Base-by-base conservation (phyloP, 306 rosid genomes). In the Vigna trinervia region DNA sequence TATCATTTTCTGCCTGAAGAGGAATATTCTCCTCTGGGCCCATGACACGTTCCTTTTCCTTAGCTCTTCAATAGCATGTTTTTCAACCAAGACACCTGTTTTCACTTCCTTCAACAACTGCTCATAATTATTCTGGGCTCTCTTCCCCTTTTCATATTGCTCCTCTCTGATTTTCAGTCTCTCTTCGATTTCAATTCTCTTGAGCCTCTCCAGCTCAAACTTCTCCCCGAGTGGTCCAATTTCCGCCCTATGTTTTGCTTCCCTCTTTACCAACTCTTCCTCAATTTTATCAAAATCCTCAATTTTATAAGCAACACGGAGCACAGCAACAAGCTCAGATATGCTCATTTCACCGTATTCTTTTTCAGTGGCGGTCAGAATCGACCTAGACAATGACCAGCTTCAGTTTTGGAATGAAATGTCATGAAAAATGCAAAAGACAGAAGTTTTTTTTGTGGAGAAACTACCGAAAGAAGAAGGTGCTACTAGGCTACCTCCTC, bases 101-200 rank as follows among this genome's bases (percentile, higher is more conserved):
- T 78, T 84, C 6, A 81, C 71, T 10, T 12, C 34, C 39, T 30
- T 70, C 77, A 84, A 23, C 83, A 84, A 68, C 1, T 26, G 34
- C 34, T 84, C 87, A 34, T 84, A 84, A 32, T 13, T 61, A 2
- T 60, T 60, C 1, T 28, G 32, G 0, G 52, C 47, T 19, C 11
- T 74, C 41, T 60, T 46, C 62, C 83, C 77, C 22, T 28, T 53
- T 17, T 69, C 62, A 20, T 30, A 60, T 0, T n/a, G 6, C 34
- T 60, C 81, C 43, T 74, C 77, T 34, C 39, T 81, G 54, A 28
- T 68, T 17, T 11, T 78, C 8, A 81, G 23, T 23, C 74, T 23
- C 28, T 26, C 28, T 8, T 73, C 32, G 32, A 30, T 5, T 30
- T 30, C 32, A 38, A 69, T n/a, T 47, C 76, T 78, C 6, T 0